Conservation (phyloP, 2,329 filamentous ascomycete species). For the Colletotrichum eleusines region DNA sequence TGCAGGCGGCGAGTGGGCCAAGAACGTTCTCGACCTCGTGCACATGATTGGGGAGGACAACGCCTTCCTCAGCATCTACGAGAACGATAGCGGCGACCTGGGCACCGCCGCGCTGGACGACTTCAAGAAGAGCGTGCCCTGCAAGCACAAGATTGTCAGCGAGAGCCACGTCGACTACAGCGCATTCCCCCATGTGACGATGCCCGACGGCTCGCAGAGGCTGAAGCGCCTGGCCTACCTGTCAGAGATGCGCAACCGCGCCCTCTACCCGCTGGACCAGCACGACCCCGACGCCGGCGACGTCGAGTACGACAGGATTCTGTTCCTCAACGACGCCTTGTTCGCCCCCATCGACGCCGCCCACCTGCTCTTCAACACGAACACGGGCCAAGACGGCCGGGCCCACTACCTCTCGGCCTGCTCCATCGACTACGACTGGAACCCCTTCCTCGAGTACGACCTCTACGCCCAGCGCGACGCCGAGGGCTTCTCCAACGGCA, state of each 20-base stretch:
- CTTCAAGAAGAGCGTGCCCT: constrained; percentile 62
- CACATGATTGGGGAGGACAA: constrained; percentile 75
- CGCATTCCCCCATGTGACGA: constrained; percentile 68
- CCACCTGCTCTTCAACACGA: constrained; percentile 72
- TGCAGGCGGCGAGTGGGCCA: constrained; percentile 73
- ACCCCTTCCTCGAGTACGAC: constrained; percentile 78
- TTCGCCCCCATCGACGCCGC: constrained; percentile 64
- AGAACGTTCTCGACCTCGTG: constrained; percentile 70
- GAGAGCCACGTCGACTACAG: constrained; percentile 69
- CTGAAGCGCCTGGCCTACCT: constrained; percentile 81
- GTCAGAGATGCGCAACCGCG: constrained; percentile 78
- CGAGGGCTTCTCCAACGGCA: constrained; percentile 71
- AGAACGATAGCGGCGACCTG: constrained; percentile 73
- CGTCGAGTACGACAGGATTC: constrained; percentile 64
- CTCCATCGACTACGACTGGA: constrained; percentile 74
- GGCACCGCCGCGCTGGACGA: constrained; percentile 65
- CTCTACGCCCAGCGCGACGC: constrained; percentile 78
- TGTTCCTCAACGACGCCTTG: constrained; percentile 77
- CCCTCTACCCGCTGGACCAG: constrained; percentile 71
- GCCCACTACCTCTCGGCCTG: constrained; percentile 76
- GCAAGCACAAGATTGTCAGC: constrained; percentile 65
- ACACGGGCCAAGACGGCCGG: constrained; percentile 62
- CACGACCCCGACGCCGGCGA: constrained; percentile 51
- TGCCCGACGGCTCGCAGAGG: constrained; percentile 72
- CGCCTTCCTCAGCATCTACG: constrained; percentile 79